A percentile compares a stretch with the other conserved stretches of the same genome.
These are phyloP conservation scores for Quillaja saponaria DNA, from an alignment of 306 rosid genomes.

Conservation along the genomic window DNA sequence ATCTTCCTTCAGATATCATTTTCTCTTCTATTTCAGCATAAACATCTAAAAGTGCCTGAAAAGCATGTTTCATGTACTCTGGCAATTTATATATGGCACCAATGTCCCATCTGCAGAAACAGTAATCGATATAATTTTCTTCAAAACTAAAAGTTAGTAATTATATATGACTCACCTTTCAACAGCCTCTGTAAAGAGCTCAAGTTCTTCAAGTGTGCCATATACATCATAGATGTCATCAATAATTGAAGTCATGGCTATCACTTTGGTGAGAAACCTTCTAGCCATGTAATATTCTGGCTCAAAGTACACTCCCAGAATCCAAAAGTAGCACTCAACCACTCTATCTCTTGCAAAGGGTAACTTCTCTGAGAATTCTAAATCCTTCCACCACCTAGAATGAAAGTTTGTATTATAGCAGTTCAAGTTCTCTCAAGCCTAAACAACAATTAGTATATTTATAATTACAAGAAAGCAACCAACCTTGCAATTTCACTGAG, in stretches of 20 bases:
- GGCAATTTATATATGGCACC: slow-evolving; percentile 27
- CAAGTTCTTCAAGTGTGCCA: slow-evolving; percentile 39
- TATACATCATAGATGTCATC: slow-evolving; percentile 42
- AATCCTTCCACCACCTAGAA: slow-evolving; percentile 41
- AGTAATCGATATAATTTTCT: background rate
- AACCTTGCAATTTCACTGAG: slow-evolving; percentile 15
- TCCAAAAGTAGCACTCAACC: slow-evolving; percentile 32
- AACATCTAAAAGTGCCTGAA: slow-evolving; percentile 6
- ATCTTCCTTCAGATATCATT: slow-evolving; percentile 19
- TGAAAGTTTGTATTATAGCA: too few relatives aligned
- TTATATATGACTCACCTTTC: slow-evolving; percentile 13
- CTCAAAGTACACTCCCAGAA: slow-evolving; percentile 25
- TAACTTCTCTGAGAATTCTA: slow-evolving; percentile 7
- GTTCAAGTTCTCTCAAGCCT: too few relatives aligned
- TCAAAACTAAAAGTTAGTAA: background rate
- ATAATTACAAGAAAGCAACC: too few relatives aligned
- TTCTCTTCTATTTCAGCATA: slow-evolving; percentile 30
- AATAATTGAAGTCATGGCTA: background rate
- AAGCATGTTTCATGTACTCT: slow-evolving; percentile 26
- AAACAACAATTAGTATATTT: too few relatives aligned
- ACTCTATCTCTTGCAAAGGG: slow-evolving; percentile 36
- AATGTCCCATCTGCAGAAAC: background rate
- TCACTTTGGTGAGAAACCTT: slow-evolving; percentile 17
- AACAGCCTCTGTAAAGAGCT: slow-evolving; percentile 32
- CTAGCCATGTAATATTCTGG: slow-evolving; percentile 25